These are phyloP conservation scores for Passalora sequoiae DNA, from an alignment of 2,329 filamentous ascomycete genomes.

Conservation along the genomic window DNA sequence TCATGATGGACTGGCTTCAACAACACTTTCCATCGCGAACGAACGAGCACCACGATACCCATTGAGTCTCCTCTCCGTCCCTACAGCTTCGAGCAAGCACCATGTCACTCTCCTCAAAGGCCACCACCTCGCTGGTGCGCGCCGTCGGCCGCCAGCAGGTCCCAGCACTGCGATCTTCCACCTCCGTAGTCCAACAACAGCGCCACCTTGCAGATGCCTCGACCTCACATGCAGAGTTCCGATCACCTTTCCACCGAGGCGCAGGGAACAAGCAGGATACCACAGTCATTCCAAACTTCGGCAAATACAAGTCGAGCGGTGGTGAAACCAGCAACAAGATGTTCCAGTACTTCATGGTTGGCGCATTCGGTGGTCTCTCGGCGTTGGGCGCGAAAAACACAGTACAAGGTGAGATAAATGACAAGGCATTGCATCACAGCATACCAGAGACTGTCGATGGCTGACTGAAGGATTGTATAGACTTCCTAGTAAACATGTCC, in stretches of 20 bases:
- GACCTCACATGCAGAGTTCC: constrained; percentile 42
- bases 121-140: constrained; percentile 44
- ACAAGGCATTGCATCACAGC: not conserved
- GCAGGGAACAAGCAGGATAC: constrained; percentile 40
- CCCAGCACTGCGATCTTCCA: constrained; percentile 43
- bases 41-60: constrained; percentile 10
- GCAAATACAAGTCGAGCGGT: constrained; percentile 72
- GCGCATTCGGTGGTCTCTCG: constrained; percentile 83
- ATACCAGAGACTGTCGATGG: constrained; percentile 2
- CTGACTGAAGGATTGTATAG: constrained; percentile 46
- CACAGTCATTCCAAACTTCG: constrained; percentile 80
- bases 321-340: constrained; percentile 71
- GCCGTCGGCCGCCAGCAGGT: constrained; percentile 44
- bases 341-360: constrained; percentile 98
- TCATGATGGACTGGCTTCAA: constrained; percentile 2
- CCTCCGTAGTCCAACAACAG: constrained; percentile 42
- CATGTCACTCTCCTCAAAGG: constrained; percentile 48
- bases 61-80: constrained; percentile 18
- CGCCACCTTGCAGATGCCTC: constrained; percentile 36
- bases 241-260: constrained; percentile 52
- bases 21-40: constrained; percentile 5
- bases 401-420: constrained; percentile 76
- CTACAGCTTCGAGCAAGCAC: constrained; percentile 31
- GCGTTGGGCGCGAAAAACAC: constrained; percentile 96
- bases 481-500: constrained; percentile 99